Conservation (phyloP, 768 basidiomycete species). For the Pseudohyphozyma bogoriensis region DNA sequence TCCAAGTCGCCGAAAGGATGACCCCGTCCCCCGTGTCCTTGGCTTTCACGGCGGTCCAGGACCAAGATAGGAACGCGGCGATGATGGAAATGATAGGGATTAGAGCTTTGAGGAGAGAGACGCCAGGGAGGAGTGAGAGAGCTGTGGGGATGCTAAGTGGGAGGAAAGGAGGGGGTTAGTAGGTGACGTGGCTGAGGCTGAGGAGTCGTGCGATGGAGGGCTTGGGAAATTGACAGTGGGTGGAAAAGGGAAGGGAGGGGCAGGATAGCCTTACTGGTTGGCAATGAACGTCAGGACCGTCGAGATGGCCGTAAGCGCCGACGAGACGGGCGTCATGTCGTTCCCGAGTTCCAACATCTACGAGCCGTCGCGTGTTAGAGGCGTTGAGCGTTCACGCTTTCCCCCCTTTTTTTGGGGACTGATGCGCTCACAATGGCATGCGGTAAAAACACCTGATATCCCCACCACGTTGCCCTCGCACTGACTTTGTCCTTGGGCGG, state of each 20-base stretch:
- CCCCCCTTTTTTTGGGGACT: too few species aligned
- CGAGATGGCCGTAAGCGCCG: background rate
- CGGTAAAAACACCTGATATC: conserved; percentile 11
- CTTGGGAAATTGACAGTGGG: background rate
- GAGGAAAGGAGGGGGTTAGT: background rate
- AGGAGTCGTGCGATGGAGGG: background rate
- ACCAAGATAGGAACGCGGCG: conserved; percentile 6
- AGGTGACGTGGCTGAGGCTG: background rate
- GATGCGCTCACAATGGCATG: conserved; percentile 2
- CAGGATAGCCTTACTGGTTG: conserved; percentile 1
- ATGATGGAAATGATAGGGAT: conserved; percentile 4
- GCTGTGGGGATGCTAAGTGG: background rate
- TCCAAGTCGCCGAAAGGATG: conserved; percentile 11
- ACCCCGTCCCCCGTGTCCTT: conserved; percentile 10
- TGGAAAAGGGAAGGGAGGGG: background rate
- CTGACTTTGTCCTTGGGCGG: conserved; percentile 5
- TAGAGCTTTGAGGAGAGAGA: conserved; percentile 4
- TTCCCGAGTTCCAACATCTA: conserved; percentile 4
- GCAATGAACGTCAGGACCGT: conserved; percentile 6
- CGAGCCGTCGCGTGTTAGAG: background rate
- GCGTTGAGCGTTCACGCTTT: background rate
- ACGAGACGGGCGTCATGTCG: conserved; percentile 2
- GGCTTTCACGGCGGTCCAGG: conserved; percentile 5
- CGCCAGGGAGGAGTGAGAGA: conserved; percentile 4
- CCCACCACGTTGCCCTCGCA: conserved; percentile 7